These are phyloP conservation scores for Diplocarpon mali DNA, from an alignment of 2,329 filamentous ascomycete species.

Conservation along the genomic window DNA sequence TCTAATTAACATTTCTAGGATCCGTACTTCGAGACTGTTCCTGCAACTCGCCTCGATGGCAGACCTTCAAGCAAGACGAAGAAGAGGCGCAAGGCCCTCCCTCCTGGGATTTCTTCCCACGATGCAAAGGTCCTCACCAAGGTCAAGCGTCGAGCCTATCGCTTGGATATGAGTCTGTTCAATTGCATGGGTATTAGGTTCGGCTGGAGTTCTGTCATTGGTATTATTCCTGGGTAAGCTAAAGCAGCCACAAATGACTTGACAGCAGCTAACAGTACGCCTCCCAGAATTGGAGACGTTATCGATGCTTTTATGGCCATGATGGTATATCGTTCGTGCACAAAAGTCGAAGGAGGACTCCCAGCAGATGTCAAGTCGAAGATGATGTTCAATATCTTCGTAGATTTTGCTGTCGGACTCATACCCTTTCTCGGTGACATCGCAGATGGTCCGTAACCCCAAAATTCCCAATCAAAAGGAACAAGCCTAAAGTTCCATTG, in stretches of 20 bases:
- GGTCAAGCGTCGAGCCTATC: constrained; percentile 76
- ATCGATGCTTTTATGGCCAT: constrained; percentile 64
- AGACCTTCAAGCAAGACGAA: constrained; percentile 59
- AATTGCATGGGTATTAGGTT: constrained; percentile 72
- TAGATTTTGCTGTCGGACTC: constrained; percentile 66
- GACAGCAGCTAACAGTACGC: constrained; percentile 14
- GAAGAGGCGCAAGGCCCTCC: constrained; percentile 76
- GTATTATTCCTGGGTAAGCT: constrained; percentile 67
- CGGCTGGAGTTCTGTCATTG: constrained; percentile 83
- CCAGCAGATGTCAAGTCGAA: constrained; percentile 45
- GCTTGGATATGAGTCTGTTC: constrained; percentile 75
- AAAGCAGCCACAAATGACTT: constrained; percentile 1
- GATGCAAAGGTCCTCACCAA: constrained; percentile 75
- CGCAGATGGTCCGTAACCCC: too few relatives aligned
- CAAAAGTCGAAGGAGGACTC: constrained; percentile 66
- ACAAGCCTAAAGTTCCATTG: too few relatives aligned
- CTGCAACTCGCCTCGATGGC: constrained; percentile 57
- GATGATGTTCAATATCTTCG: constrained; percentile 71
- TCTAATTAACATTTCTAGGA: constrained; percentile 45
- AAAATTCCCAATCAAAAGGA: too few relatives aligned
- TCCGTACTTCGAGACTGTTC: constrained; percentile 77
- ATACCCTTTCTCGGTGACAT: constrained; percentile 69
- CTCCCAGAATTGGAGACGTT: constrained; percentile 57
- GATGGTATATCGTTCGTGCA: constrained; percentile 63
- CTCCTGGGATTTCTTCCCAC: constrained; percentile 69